Conservation (phyloP, 192 early-diverging fungal genomes). For the Lunasporangiospora selenospora region DNA sequence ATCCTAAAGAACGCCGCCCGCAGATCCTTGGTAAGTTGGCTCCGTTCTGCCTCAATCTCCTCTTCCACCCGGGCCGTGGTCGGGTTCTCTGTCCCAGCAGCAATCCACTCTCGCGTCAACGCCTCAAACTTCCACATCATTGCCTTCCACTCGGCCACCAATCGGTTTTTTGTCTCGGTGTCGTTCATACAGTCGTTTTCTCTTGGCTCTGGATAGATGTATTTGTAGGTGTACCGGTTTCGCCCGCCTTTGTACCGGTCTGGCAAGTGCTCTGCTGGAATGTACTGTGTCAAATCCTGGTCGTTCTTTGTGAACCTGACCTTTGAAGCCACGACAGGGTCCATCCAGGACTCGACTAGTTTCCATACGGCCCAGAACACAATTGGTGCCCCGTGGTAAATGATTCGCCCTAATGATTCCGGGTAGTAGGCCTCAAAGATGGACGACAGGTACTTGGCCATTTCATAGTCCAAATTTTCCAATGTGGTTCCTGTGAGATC, state of each 20-base stretch:
- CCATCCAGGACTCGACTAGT: conserved; percentile 78
- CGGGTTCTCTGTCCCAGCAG: conserved; percentile 44
- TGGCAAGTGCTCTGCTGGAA: conserved; percentile 64
- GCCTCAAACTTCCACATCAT: conserved; percentile 52
- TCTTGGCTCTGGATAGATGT: conserved; percentile 15
- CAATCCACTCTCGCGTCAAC: conserved; percentile 53
- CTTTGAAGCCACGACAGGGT: conserved; percentile 89
- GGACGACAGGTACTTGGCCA: conserved; percentile 72
- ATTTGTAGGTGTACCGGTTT: conserved; percentile 55
- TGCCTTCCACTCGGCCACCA: conserved; percentile 17
- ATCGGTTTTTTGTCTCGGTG: conserved; percentile 18
- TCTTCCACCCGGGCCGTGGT: conserved; percentile 25
- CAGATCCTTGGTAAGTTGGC: conserved; percentile 37
- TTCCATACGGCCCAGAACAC: conserved; percentile 84
- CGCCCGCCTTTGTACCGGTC: conserved; percentile 60
- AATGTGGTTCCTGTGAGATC: conserved; percentile 82
- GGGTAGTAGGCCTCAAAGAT: conserved; percentile 90
- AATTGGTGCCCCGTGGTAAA: conserved; percentile 88
- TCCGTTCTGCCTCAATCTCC: conserved; percentile 44
- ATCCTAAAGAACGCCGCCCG: conserved; percentile 46
- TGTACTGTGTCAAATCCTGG: conserved; percentile 66
- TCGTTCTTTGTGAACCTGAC: conserved; percentile 69
- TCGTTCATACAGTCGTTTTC: conserved; percentile 55
- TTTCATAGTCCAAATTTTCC: conserved; percentile 79
- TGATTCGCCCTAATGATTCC: conserved; percentile 75